A percentile compares a stretch with the other conserved stretches of the same genome.
phyloP scores from a whole-genome alignment of 495 filamentous ascomycete species.

The Xylaria cubensis region DNA sequence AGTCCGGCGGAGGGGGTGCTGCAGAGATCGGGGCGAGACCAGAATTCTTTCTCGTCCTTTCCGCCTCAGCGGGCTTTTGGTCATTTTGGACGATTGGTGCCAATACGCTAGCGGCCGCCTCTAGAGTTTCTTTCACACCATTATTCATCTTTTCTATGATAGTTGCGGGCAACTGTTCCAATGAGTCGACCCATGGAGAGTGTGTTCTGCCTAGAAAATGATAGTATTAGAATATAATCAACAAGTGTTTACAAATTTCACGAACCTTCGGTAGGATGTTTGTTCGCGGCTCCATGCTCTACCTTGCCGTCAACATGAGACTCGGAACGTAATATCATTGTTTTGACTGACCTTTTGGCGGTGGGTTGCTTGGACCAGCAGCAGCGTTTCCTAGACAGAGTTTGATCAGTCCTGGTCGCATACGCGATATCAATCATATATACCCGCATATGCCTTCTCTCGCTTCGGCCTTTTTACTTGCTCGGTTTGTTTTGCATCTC shows the following conservation, averaged over 20 bases:
- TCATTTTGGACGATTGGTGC: not conserved
- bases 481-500: not conserved
- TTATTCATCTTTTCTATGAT: constrained; percentile 19
- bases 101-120: constrained; percentile 7
- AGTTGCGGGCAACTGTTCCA: constrained; percentile 13
- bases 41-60: constrained; percentile 1
- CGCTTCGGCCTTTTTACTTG: not conserved
- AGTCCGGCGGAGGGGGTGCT: constrained; percentile 11
- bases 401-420: not conserved
- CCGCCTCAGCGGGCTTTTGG: not conserved
- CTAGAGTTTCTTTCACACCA: constrained; percentile 20
- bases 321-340: not conserved
- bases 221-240: not conserved
- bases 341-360: constrained; percentile 5
- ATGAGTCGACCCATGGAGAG: constrained; percentile 25
- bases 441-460: not conserved
- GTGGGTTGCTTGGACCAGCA: not conserved
- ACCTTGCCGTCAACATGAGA: not conserved
- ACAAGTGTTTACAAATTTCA: not conserved
- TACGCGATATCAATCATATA: not conserved
- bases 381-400: not conserved
- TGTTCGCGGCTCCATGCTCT: not conserved
- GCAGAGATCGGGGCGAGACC: not conserved
- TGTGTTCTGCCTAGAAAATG: constrained; percentile 9
- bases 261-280: constrained; percentile 14